These are phyloP conservation scores for Melanopsichium pennsylvanicum DNA, from an alignment of 1,284 basidiomycete genomes.

Conservation along the genomic window DNA sequence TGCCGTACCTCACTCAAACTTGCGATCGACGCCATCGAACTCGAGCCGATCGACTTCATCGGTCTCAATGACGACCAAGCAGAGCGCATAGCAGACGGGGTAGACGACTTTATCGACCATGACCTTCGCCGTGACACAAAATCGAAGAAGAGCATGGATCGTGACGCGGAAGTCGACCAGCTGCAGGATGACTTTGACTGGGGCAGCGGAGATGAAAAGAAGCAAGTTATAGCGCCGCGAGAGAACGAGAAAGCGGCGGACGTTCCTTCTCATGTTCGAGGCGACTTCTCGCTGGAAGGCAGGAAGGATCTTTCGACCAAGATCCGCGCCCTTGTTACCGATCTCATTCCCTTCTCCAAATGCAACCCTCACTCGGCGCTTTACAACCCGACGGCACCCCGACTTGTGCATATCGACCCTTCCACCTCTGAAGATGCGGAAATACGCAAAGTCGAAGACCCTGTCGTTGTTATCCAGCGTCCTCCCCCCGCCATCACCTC, in stretches of 20 bases:
- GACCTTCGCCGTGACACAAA: conserved; percentile 1
- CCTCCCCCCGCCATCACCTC: conserved; percentile 24
- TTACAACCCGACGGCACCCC: conserved; percentile 55
- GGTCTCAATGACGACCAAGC: conserved; percentile 39
- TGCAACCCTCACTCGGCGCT: conserved; percentile 58
- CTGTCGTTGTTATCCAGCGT: conserved; percentile 44
- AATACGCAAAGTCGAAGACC: conserved; percentile 28
- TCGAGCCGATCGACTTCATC: conserved; percentile 43
- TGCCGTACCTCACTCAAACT: conserved; percentile 70
- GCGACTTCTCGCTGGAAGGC: conserved; percentile 28
- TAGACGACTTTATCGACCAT: conserved; percentile 16
- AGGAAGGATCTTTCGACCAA: conserved; percentile 58
- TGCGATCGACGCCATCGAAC: conserved; percentile 48
- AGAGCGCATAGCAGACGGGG: conserved; percentile 21
- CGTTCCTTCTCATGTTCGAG: neutral
- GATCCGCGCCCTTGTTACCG: conserved; percentile 58
- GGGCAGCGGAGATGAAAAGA: conserved; percentile 25
- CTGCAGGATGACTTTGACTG: conserved; percentile 35
- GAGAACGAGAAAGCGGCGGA: conserved; percentile 10
- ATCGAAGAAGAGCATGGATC: conserved; percentile 1
- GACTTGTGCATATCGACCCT: conserved; percentile 52
- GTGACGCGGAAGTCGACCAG: conserved; percentile 22
- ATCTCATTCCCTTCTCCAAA: conserved; percentile 59
- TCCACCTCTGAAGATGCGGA: conserved; percentile 26
- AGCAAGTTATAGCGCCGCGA: conserved; percentile 9